Conservation (phyloP, 371 early-diverging fungal species). For the Zychaea mexicana region DNA sequence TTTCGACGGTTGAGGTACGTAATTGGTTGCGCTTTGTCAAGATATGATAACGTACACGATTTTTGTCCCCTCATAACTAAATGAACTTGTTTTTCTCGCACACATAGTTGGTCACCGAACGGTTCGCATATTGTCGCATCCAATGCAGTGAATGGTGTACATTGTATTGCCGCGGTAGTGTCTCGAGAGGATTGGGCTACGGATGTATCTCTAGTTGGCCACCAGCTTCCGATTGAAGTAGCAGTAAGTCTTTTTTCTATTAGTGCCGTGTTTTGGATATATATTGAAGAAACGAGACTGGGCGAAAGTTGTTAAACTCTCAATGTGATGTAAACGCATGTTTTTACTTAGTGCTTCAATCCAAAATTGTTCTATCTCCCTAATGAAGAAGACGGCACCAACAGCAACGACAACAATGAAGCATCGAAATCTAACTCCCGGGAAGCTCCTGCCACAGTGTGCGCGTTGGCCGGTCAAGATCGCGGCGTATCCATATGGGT, state of each 20-base stretch:
- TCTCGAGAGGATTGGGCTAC: slow-evolving; percentile 78
- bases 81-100: neutral
- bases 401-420: slow-evolving; percentile 12
- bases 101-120: slow-evolving; percentile 91
- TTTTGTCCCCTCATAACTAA: no score
- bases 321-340: no score
- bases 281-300: no score
- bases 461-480: slow-evolving; percentile 95
- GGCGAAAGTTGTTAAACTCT: no score
- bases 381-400: slow-evolving; percentile 7
- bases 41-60: no score
- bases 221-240: slow-evolving; percentile 88
- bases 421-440: no score
- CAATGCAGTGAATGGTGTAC: slow-evolving; percentile 84
- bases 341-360: slow-evolving; percentile 65
- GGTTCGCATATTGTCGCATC: slow-evolving; percentile 88
- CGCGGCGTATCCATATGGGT: slow-evolving; percentile 89
- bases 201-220: slow-evolving; percentile 88
- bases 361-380: slow-evolving; percentile 70
- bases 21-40: neutral
- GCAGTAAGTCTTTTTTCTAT: slow-evolving; percentile 57
- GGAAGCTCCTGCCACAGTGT: slow-evolving; percentile 60
- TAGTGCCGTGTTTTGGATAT: no score
- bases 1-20: slow-evolving; percentile 82
- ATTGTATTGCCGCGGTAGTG: slow-evolving; percentile 86